phyloP scores from a whole-genome alignment of 116 monocot species.

The Dioscorea cayenensis region DNA sequence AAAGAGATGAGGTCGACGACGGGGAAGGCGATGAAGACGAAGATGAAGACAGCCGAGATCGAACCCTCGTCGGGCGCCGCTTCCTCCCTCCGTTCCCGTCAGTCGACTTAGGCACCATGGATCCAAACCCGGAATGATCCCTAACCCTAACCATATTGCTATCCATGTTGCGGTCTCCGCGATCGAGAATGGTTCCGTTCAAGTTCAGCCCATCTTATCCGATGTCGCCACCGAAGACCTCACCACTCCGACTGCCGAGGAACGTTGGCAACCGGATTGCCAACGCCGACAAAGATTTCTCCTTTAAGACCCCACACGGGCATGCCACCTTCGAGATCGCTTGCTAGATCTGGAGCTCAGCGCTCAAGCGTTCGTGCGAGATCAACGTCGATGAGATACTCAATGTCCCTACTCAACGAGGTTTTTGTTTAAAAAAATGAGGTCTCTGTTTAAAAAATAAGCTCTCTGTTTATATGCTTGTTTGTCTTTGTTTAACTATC shows the following conservation, averaged over 20 bases:
- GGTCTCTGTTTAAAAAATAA: too few relatives aligned
- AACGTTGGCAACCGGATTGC: slow-evolving; percentile 48
- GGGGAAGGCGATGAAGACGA: background rate
- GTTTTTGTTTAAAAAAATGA: too few relatives aligned
- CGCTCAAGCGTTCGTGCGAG: slow-evolving; percentile 19
- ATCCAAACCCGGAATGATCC: background rate
- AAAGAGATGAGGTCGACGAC: background rate
- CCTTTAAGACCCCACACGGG: slow-evolving; percentile 71
- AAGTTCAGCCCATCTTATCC: background rate
- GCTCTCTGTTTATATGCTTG: too few relatives aligned
- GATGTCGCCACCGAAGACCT: too few relatives aligned
- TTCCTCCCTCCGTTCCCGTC: background rate
- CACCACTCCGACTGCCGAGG: slow-evolving; percentile 16
- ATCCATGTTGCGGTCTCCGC: too few relatives aligned
- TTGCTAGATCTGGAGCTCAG: slow-evolving; percentile 70
- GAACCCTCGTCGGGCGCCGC: background rate
- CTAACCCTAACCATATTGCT: background rate
- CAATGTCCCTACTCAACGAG: background rate
- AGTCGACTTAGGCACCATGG: background rate
- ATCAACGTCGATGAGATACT: slow-evolving; percentile 24
- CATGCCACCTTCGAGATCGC: slow-evolving; percentile 74
- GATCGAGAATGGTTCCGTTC: slow-evolving; percentile 8
- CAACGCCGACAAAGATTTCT: slow-evolving; percentile 18
- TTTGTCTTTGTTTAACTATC: too few relatives aligned
- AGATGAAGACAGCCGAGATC: background rate